Conservation (phyloP, 768 basidiomycete genomes). For the Dacryopinax spathularia region DNA sequence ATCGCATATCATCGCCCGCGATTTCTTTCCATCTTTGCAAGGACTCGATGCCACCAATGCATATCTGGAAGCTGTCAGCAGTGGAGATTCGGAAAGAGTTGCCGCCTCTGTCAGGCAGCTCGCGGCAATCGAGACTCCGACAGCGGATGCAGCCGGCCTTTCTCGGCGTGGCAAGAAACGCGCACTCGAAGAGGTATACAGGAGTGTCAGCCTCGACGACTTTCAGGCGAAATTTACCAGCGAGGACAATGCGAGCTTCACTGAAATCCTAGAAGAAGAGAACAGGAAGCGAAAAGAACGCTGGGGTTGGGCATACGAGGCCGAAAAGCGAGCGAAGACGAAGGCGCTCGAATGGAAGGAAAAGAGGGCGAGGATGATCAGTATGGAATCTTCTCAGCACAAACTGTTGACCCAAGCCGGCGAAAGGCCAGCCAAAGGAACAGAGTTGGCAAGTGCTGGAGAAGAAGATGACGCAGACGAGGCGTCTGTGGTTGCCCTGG, state of each 20-base stretch:
- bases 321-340: constrained; percentile 63
- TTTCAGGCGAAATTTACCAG: constrained; percentile 91
- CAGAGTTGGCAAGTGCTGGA: constrained; percentile 7
- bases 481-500: constrained; percentile 13
- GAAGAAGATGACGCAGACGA: constrained; percentile 17
- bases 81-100: constrained; percentile 65
- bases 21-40: constrained; percentile 91
- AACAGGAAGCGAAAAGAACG: constrained; percentile 66
- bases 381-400: constrained; percentile 42
- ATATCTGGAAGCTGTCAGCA: constrained; percentile 65
- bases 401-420: constrained; percentile 35
- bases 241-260: constrained; percentile 95
- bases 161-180: constrained; percentile 30
- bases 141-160: neutral
- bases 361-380: constrained; percentile 47
- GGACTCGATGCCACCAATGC: constrained; percentile 79
- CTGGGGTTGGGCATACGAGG: constrained; percentile 90
- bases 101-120: constrained; percentile 59
- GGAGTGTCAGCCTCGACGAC: constrained; percentile 52
- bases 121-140: constrained; percentile 41
- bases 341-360: constrained; percentile 56
- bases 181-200: constrained; percentile 38
- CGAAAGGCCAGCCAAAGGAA: constrained; percentile 12
- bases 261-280: constrained; percentile 79
- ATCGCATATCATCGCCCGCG: constrained; percentile 84